phyloP scores from a whole-genome alignment of 495 filamentous ascomycete genomes.

The Penicillium salamii region DNA sequence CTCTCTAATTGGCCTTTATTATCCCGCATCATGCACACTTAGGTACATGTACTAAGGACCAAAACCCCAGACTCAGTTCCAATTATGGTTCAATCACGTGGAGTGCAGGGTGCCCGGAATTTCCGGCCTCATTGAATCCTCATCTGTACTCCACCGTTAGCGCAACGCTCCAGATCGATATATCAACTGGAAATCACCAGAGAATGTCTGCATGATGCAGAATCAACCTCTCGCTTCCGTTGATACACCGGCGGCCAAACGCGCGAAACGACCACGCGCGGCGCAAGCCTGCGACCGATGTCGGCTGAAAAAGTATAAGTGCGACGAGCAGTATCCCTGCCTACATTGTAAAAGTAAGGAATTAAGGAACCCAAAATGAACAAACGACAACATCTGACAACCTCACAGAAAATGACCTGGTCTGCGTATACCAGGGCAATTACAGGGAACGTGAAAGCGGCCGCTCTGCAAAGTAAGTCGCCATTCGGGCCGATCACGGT shows the following conservation, averaged over 20 bases:
- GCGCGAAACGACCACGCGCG: constrained; percentile 37
- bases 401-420: constrained; percentile 25
- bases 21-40: too few relatives aligned
- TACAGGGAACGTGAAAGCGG: constrained; percentile 35
- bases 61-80: background rate
- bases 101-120: constrained; percentile 4
- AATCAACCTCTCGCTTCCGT: constrained; percentile 3
- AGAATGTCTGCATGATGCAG: constrained; percentile 12
- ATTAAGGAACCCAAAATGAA: background rate
- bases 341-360: constrained; percentile 39
- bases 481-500: background rate
- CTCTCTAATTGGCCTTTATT: too few relatives aligned
- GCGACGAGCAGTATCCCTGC: constrained; percentile 42
- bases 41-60: too few relatives aligned
- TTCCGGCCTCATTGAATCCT: constrained; percentile 12
- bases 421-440: constrained; percentile 37
- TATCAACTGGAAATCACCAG: background rate
- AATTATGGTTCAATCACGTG: constrained; percentile 11
- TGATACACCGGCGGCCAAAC: constrained; percentile 21
- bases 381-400: background rate
- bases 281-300: constrained; percentile 42
- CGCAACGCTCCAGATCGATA: background rate
- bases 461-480: constrained; percentile 34
- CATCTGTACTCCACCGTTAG: constrained; percentile 12
- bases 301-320: constrained; percentile 44